phyloP scores from a whole-genome alignment of 106 monocot species.

The Dendrobium catenatum region DNA sequence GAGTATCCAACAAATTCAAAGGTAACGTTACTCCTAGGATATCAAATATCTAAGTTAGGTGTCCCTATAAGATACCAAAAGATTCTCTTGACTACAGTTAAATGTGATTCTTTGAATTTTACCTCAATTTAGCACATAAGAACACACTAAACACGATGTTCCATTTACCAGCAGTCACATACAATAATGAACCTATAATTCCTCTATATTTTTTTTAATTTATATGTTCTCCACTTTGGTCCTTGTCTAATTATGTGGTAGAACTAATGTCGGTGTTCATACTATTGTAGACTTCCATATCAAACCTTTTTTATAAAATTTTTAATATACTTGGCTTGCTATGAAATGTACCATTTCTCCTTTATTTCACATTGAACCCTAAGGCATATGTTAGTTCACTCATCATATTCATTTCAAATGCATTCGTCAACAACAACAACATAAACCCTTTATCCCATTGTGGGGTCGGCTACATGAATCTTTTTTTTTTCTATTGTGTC shows the following conservation, averaged over 20 bases:
- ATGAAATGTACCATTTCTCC: background rate
- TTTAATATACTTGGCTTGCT: background rate
- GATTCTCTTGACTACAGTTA: background rate
- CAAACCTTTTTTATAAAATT: background rate
- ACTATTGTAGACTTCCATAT: background rate
- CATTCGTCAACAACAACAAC: background rate
- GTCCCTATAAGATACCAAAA: background rate
- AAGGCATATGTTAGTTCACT: background rate
- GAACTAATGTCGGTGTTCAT: background rate
- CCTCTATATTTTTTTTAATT: background rate
- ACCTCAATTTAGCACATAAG: background rate
- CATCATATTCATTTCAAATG: background rate
- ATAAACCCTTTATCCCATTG: too few species aligned
- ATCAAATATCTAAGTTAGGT: background rate
- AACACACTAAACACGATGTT: slow-evolving; percentile 6
- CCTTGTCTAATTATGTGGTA: background rate
- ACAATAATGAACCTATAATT: background rate
- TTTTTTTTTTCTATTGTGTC: too few species aligned
- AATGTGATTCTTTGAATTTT: background rate
- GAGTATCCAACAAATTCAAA: background rate
- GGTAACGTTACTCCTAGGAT: background rate
- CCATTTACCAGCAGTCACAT: background rate
- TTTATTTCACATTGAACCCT: background rate
- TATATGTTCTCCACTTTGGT: background rate
- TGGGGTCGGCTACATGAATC: too few species aligned